Conservation (phyloP, 352 stramenopile species). For the Pythium biforme region DNA sequence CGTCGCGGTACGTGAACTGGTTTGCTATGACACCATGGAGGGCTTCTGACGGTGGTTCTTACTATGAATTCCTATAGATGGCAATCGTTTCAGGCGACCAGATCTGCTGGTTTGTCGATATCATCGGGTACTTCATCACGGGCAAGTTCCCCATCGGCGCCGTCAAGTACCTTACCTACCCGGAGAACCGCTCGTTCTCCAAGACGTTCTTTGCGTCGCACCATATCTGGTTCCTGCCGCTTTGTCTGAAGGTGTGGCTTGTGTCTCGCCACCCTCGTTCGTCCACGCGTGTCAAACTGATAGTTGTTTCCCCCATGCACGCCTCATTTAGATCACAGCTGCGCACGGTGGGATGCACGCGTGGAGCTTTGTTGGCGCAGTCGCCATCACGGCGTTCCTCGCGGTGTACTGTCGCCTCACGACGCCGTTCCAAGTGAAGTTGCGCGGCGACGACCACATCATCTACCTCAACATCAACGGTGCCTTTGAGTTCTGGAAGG, state of each 20-base stretch:
- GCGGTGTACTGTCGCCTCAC: slow-evolving; percentile 52
- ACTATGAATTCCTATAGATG: slow-evolving; percentile 43
- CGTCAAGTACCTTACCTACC: slow-evolving; percentile 89
- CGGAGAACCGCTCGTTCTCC: slow-evolving; percentile 75
- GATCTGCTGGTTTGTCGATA: slow-evolving; percentile 91
- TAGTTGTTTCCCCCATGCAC: too few species aligned
- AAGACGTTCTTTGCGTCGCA: slow-evolving; percentile 84
- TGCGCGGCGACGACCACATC: slow-evolving; percentile 56
- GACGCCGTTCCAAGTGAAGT: slow-evolving; percentile 70
- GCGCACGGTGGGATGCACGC: slow-evolving; percentile 70
- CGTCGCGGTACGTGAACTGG: slow-evolving; percentile 51
- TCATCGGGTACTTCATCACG: slow-evolving; percentile 61
- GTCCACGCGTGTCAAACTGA: too few species aligned
- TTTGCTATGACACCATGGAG: too few species aligned
- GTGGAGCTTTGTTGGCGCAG: slow-evolving; percentile 63
- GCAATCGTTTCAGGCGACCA: slow-evolving; percentile 93
- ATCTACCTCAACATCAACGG: slow-evolving; percentile 84
- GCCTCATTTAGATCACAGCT: slow-evolving; percentile 72
- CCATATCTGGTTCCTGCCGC: slow-evolving; percentile 78
- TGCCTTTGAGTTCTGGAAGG: slow-evolving; percentile 83
- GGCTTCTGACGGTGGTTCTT: background rate
- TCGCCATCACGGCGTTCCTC: slow-evolving; percentile 57
- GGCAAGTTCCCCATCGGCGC: slow-evolving; percentile 89
- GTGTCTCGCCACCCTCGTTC: too few species aligned
- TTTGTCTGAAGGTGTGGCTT: slow-evolving; percentile 71